Base-by-base conservation (phyloP, 495 filamentous ascomycete genomes). In the Lasiosphaeria hispida region DNA sequence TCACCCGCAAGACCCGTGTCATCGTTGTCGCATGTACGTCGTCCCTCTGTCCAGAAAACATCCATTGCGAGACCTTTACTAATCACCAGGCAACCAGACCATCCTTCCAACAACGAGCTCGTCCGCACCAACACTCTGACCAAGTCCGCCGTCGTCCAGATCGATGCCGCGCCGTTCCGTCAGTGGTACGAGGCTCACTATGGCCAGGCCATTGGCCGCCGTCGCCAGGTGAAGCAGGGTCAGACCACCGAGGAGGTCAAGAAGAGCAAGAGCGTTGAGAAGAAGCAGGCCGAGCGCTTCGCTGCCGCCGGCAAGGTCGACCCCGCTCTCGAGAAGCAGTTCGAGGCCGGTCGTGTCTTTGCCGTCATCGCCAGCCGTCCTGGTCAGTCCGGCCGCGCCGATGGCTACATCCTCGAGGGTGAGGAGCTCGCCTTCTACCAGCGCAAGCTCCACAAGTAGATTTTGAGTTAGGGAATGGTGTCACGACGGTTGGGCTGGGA, bases 161-260 rank as follows among this genome's bases (percentile, higher is more conserved):
- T 98, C 80, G 94, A 98, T 78, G 95, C 95, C 62, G 90, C 92
- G 50, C 94, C 94, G 63, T 98, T 98, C 89, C 83, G 94, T 73
- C 95, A 97, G 83, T 98, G 94, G 94, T 98, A 96, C 77, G 94
- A 98, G 85, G 90, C 94, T 59, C 95, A 98, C 87, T 98, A 98
- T 82, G 94, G 94, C 71, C 83, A 88, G 76, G 64, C 79, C 63
- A 76, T 98, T 57, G 94, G 94, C 69, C 87, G 94, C 67, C 85
- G 90, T 74, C 89, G 92, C 80, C 93, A 96, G 83, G 80, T 85
- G 72, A 91, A 91, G 82, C 72, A 75, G 65, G 75, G 76, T 62
- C 81, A 82, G 61, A 72, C 73, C 60, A 72, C 82, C 65, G 87
- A 89, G 74, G 87, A 86, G 72, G 70, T 69, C 65, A 92, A 94